Evolutionary conservation across 805 yeast genomes (phyloP).

Genomic region (Saccharomycopsis sp.): DNA sequence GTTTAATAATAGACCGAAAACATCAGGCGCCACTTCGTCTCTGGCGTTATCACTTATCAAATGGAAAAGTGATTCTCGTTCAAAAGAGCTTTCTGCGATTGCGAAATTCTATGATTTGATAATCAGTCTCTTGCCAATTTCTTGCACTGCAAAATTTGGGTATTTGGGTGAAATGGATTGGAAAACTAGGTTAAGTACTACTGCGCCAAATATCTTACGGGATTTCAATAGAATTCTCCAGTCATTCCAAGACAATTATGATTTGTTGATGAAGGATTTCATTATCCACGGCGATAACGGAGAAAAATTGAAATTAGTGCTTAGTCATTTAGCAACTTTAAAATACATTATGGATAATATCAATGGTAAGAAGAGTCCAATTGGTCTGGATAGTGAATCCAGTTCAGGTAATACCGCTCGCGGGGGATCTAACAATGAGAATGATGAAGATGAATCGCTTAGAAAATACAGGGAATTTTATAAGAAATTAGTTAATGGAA

Average conservation of each 20-base stretch:
- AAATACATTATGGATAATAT: slow-evolving; percentile 43
- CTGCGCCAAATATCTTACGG: slow-evolving; percentile 29
- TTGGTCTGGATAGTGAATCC: not conserved
- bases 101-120: slow-evolving; percentile 34
- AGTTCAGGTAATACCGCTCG: not conserved
- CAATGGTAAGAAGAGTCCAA: slow-evolving; percentile 24
- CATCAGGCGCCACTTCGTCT: slow-evolving; percentile 25
- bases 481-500: not conserved
- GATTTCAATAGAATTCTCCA: slow-evolving; percentile 36
- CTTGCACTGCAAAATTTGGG: slow-evolving; percentile 35
- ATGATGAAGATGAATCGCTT: slow-evolving; percentile 39
- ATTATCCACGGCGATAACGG: slow-evolving; percentile 43
- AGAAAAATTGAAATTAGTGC: slow-evolving; percentile 48
- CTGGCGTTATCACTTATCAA: slow-evolving; percentile 28
- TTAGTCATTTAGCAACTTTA: slow-evolving; percentile 47
- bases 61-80: slow-evolving; percentile 28
- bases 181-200: slow-evolving; percentile 28
- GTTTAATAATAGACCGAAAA: slow-evolving; percentile 34
- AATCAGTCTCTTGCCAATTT: slow-evolving; percentile 45
- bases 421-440: slow-evolving; percentile 16
- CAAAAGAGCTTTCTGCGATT: not conserved
- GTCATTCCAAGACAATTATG: slow-evolving; percentile 28
- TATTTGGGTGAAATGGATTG: slow-evolving; percentile 32
- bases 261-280: slow-evolving; percentile 33
- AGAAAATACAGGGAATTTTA: slow-evolving; percentile 28